Percentiles rank a stretch among this genome's conserved stretches.
phyloP scores from a whole-genome alignment of 78 protist genomes.

The Dictyostelium capitatum region DNA sequence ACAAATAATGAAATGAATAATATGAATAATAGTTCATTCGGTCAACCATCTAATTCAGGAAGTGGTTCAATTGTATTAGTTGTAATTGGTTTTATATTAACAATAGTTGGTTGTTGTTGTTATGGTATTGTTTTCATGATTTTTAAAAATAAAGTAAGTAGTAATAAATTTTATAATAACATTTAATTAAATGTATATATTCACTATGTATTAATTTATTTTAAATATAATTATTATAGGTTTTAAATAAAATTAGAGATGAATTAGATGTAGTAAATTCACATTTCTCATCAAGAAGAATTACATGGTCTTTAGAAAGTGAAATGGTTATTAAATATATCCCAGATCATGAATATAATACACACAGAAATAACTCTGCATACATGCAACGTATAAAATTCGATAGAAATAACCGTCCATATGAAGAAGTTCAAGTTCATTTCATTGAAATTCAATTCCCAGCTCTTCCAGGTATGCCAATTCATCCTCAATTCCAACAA shows the following conservation, averaged over 20 bases:
- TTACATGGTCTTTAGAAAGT: neutral
- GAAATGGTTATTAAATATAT: neutral
- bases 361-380: neutral
- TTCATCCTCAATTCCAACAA: neutral
- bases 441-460: slow-evolving; percentile 1
- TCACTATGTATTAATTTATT: neutral
- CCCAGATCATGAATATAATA: neutral
- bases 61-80: neutral
- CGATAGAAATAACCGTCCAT: neutral
- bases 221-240: neutral
- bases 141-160: slow-evolving; percentile 1
- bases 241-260: neutral
- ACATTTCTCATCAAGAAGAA: neutral
- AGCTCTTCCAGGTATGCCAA: neutral
- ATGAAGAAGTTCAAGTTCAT: neutral
- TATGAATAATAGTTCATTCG: neutral
- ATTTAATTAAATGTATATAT: too few species aligned
- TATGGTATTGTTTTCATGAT: neutral
- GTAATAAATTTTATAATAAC: neutral
- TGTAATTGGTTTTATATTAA: neutral
- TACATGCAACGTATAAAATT: neutral
- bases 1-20: neutral
- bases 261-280: neutral
- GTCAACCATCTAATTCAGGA: neutral
- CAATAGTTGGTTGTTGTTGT: neutral